These are phyloP conservation scores for Chamaecyparis obtusa DNA, from an alignment of 75 land plant species.

Conservation along the genomic window DNA sequence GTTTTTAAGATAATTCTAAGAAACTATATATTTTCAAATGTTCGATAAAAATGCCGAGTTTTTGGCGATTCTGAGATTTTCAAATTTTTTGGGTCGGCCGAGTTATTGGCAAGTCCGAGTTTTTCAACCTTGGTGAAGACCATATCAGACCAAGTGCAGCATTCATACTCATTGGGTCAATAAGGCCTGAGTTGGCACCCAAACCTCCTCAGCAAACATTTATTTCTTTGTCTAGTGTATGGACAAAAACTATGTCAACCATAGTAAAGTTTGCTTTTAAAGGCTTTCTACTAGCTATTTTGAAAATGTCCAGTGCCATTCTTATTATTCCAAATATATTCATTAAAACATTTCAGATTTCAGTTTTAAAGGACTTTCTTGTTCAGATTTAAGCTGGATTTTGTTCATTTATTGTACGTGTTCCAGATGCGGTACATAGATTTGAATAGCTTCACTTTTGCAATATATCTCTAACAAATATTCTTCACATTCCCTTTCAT, in stretches of 20 bases:
- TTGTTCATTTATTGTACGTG: neutral
- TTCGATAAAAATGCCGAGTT: too few species aligned
- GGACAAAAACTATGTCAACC: neutral
- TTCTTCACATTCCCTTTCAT: neutral
- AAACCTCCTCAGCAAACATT: neutral
- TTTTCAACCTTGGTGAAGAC: neutral
- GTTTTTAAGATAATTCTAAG: too few species aligned
- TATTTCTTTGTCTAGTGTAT: neutral
- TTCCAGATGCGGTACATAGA: neutral
- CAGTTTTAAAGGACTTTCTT: neutral
- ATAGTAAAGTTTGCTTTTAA: neutral
- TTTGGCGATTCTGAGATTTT: too few species aligned
- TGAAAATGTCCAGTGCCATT: neutral
- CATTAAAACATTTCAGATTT: neutral
- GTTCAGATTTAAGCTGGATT: neutral
- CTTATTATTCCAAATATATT: neutral
- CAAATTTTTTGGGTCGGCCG: too few species aligned
- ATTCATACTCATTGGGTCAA: neutral
- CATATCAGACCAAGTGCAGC: neutral
- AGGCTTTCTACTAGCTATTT: neutral
- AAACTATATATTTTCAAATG: too few species aligned
- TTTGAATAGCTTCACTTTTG: neutral
- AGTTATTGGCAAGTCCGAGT: too few species aligned
- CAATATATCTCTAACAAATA: neutral
- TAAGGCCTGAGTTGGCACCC: neutral